Conservation (phyloP, 495 filamentous ascomycete species). For the Aspergillus ostianus region DNA sequence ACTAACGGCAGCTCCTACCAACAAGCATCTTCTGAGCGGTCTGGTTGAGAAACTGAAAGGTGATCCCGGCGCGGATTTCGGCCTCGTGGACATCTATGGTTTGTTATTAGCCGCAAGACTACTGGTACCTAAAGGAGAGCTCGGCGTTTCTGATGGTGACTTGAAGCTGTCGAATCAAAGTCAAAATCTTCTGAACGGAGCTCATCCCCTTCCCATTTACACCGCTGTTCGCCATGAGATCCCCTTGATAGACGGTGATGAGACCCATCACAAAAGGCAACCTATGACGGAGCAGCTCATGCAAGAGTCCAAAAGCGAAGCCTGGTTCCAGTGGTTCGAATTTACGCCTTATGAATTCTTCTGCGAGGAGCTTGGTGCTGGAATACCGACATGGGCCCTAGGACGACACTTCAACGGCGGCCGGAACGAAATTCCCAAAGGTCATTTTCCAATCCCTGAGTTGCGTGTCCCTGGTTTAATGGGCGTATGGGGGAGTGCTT, state of each 20-base stretch:
- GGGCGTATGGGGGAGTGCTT: conserved; percentile 93
- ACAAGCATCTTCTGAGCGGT: conserved; percentile 85
- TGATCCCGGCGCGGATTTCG: conserved; percentile 76
- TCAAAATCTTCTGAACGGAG: conserved; percentile 66
- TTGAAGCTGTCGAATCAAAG: conserved; percentile 87
- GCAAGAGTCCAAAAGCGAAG: conserved; percentile 64
- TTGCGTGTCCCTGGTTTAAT: conserved; percentile 75
- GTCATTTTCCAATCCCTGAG: conserved; percentile 71
- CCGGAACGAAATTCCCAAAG: conserved; percentile 52
- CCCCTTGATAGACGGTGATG: conserved; percentile 54
- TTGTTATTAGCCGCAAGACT: conserved; percentile 78
- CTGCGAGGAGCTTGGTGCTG: conserved; percentile 85
- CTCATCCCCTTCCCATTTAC: conserved; percentile 88
- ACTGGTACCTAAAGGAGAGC: conserved; percentile 79
- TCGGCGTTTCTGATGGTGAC: conserved; percentile 70
- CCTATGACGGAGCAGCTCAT: conserved; percentile 50
- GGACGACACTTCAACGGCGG: conserved; percentile 80
- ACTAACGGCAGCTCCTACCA: conserved; percentile 79
- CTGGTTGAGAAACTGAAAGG: conserved; percentile 87
- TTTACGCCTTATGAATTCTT: conserved; percentile 95
- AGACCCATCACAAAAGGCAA: conserved; percentile 20
- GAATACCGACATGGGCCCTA: conserved; percentile 92
- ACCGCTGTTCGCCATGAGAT: conserved; percentile 95
- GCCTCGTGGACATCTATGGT: conserved; percentile 90
- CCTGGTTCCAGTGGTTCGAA: conserved; percentile 99